These are phyloP conservation scores for Pelargonium cotyledonis DNA, from an alignment of 441 rosid species.

Conservation along the genomic window DNA sequence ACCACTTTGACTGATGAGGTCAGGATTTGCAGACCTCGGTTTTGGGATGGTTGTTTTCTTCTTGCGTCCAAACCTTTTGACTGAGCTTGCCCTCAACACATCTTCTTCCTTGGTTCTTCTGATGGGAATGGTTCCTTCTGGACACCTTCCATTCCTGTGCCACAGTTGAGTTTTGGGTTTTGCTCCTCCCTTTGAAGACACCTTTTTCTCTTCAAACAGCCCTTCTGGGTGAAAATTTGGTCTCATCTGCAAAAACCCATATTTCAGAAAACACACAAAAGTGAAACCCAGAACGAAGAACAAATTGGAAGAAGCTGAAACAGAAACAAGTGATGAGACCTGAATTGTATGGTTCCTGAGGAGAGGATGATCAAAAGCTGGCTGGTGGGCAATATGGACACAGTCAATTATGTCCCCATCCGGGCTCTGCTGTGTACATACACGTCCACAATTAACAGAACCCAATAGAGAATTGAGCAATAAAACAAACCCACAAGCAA, in stretches of 20 bases:
- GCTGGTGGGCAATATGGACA: slow-evolving; percentile 73
- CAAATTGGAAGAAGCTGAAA: not conserved
- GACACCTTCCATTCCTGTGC: slow-evolving; percentile 72
- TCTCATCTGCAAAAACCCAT: slow-evolving; percentile 44
- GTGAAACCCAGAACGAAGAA: not conserved
- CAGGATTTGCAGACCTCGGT: slow-evolving; percentile 83
- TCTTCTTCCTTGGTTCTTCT: slow-evolving; percentile 84
- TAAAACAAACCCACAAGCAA: slow-evolving; percentile 24
- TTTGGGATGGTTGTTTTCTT: slow-evolving; percentile 60
- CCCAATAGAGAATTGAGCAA: slow-evolving; percentile 6
- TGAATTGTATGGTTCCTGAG: slow-evolving; percentile 96
- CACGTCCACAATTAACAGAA: slow-evolving; percentile 8
- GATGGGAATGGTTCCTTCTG: slow-evolving; percentile 72
- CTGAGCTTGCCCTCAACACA: slow-evolving; percentile 81
- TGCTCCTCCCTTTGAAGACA: slow-evolving; percentile 36
- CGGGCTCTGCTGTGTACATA: slow-evolving; percentile 55
- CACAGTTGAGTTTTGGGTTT: slow-evolving; percentile 66
- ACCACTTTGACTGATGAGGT: slow-evolving; percentile 68
- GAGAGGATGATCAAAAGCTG: slow-evolving; percentile 94
- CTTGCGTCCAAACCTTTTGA: slow-evolving; percentile 81
- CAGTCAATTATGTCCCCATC: slow-evolving; percentile 95
- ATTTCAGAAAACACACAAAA: slow-evolving; percentile 11
- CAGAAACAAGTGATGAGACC: slow-evolving; percentile 30
- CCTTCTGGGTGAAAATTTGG: slow-evolving; percentile 83
- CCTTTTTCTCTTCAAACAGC: slow-evolving; percentile 67